These are phyloP conservation scores for Corinectria fuckeliana DNA, from an alignment of 2,329 filamentous ascomycete genomes.

Conservation along the genomic window DNA sequence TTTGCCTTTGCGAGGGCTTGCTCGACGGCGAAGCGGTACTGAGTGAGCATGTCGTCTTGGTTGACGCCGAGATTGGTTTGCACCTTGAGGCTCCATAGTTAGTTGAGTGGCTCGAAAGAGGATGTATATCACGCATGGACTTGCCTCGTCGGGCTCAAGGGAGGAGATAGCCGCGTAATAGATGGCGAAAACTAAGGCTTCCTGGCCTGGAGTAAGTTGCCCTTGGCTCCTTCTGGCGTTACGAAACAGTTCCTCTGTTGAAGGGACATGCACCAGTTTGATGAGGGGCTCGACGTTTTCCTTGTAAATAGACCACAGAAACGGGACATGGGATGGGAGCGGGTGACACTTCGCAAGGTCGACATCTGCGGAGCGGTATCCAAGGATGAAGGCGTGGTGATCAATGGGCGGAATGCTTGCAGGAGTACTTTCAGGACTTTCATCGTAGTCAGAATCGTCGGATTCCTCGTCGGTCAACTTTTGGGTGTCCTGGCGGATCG, in stretches of 20 bases:
- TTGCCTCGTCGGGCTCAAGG: conserved; percentile 65
- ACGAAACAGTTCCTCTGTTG: conserved; percentile 66
- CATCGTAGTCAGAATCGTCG: conserved; percentile 67
- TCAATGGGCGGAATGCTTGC: conserved; percentile 49
- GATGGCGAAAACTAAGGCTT: conserved; percentile 69
- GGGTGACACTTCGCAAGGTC: conserved; percentile 71
- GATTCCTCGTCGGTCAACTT: conserved; percentile 52
- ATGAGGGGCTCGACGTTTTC: conserved; percentile 77
- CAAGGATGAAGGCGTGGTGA: conserved; percentile 76
- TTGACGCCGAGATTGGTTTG: conserved; percentile 50
- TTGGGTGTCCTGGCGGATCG: conserved; percentile 57
- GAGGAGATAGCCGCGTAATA: conserved; percentile 66
- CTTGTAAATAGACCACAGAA: conserved; percentile 74
- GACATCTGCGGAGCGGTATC: conserved; percentile 74
- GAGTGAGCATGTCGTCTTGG: conserved; percentile 52
- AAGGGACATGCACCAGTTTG: conserved; percentile 75
- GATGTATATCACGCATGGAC: not conserved
- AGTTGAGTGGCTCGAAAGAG: conserved; percentile 1
- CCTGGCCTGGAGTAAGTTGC: conserved; percentile 61
- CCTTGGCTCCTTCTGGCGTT: conserved; percentile 66
- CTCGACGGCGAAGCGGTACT: conserved; percentile 61
- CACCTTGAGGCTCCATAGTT: conserved; percentile 21
- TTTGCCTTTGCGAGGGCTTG: conserved; percentile 63
- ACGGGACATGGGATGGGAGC: conserved; percentile 66
- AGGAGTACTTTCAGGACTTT: conserved; percentile 54